Evolutionary conservation across 495 filamentous ascomycete species (phyloP).

Genomic region (Neurospora cerealis): DNA sequence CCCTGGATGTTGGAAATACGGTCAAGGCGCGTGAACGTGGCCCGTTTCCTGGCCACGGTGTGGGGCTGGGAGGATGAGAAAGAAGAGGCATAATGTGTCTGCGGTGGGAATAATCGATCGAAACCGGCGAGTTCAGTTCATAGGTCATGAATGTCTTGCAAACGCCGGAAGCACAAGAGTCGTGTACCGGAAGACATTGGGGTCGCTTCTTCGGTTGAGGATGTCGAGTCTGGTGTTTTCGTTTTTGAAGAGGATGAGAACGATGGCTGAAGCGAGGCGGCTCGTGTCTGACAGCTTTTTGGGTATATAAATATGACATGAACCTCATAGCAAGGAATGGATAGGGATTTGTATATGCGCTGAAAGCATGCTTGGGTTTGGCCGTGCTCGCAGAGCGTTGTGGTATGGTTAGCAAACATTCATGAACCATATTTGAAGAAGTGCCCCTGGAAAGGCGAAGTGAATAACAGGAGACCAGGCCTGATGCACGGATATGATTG

Average conservation of each 20-base stretch:
- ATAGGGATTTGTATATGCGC: neutral
- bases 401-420: neutral
- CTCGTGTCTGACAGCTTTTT: neutral
- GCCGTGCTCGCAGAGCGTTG: neutral
- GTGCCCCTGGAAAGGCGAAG: neutral
- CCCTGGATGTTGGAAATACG: slow-evolving; percentile 97
- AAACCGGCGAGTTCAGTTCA: neutral
- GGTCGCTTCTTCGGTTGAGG: neutral
- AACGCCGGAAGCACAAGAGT: neutral
- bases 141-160: neutral
- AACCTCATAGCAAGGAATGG: neutral
- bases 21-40: slow-evolving; percentile 93
- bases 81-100: neutral
- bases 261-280: neutral
- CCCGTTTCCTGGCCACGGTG: slow-evolving; percentile 78
- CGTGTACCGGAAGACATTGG: neutral
- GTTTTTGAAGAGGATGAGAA: neutral
- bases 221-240: neutral
- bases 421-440: neutral
- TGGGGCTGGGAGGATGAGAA: slow-evolving; percentile 76
- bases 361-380: neutral
- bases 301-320: neutral
- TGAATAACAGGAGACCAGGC: neutral
- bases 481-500: neutral
- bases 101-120: neutral